Base-by-base conservation (phyloP, 192 early-diverging fungal genomes). In the Linderina pennispora region DNA sequence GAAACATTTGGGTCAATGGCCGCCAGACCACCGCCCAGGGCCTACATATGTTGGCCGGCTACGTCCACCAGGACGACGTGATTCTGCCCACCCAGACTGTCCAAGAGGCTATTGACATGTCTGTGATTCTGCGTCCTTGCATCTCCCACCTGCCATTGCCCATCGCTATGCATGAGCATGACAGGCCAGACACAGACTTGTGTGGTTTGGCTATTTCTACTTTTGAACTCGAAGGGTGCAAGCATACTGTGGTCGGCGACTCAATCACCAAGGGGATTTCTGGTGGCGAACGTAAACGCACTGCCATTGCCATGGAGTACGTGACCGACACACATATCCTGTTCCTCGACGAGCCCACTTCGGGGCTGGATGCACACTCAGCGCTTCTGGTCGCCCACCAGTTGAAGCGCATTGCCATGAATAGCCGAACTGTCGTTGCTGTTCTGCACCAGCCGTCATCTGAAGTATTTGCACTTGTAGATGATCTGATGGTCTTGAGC, bases 241-340 rank as follows among this genome's bases (percentile, higher is more conserved):
- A 75, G 40, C 57, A 83, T 48, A 88, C 90, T 15, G 70, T 78
- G 45, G 78, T 86, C 39, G 86, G 84, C 23, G 75, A 77, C 28
- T 41, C 73, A 1, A 48, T 59, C n/a, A 66, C 64, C 45, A 84
- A 85, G 57, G 87, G 85, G 15, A 59, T 89, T 8, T 81, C 79
- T 17, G 87, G 87, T 2, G 87, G 87, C 22, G 85, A 87, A 50
- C 73, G 78, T 33, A 86, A 86, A 50, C 81, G 87, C 18, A 77
- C 80, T 8, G 80, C 80, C 16, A 89, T 89, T 26, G 87, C 80
- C 14, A 78, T 79, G 76, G 85, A 89, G 49, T 68, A 83, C 33
- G 67, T 89, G 34, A 82, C 79, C 3, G 77, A 85, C 32, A 74
- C 87, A 3, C 72, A 75, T 24, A 69, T 87, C 22, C 44, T 89